Percentiles rank a stretch among this genome's conserved stretches.
These are phyloP conservation scores for Pseudotsuga menziesii DNA, from an alignment of 75 land plant genomes.

Conservation along the genomic window DNA sequence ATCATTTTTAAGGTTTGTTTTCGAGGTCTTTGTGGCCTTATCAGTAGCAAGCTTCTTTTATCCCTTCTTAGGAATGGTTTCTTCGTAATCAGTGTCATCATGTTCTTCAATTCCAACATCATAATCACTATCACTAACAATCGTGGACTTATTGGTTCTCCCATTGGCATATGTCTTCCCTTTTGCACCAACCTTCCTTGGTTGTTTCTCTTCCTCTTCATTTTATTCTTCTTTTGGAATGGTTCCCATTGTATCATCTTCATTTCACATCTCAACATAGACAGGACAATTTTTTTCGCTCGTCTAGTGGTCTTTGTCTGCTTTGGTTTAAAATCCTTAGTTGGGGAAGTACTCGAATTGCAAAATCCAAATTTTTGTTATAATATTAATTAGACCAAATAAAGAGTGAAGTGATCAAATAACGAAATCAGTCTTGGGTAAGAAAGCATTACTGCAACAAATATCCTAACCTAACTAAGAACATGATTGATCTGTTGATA, in stretches of 20 bases:
- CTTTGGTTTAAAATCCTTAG: conserved; percentile 3
- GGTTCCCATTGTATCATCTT: conserved; percentile 21
- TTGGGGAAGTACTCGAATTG: conserved; percentile 9
- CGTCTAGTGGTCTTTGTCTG: conserved; percentile 30
- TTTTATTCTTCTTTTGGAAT: conserved; percentile 27
- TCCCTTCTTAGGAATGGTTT: neutral
- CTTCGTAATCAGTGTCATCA: conserved; percentile 16
- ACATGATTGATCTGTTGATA: conserved; percentile 35
- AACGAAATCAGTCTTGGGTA: neutral
- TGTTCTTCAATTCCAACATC: conserved; percentile 13
- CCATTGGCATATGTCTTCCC: conserved; percentile 15
- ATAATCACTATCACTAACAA: conserved; percentile 16
- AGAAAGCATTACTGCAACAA: no score
- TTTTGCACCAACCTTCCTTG: neutral
- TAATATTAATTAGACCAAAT: no score
- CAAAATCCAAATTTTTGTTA: neutral
- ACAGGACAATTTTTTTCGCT: conserved; percentile 19
- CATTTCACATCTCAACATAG: conserved; percentile 11
- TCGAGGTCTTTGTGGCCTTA: conserved; percentile 1
- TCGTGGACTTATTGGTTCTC: conserved; percentile 29
- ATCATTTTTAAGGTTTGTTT: neutral
- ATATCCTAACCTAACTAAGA: no score
- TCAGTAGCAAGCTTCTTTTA: conserved; percentile 10
- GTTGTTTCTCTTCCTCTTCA: neutral
- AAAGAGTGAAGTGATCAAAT: no score